Evolutionary conservation across 331 rosid species (phyloP).

Genomic region (Quercus tomentella): DNA sequence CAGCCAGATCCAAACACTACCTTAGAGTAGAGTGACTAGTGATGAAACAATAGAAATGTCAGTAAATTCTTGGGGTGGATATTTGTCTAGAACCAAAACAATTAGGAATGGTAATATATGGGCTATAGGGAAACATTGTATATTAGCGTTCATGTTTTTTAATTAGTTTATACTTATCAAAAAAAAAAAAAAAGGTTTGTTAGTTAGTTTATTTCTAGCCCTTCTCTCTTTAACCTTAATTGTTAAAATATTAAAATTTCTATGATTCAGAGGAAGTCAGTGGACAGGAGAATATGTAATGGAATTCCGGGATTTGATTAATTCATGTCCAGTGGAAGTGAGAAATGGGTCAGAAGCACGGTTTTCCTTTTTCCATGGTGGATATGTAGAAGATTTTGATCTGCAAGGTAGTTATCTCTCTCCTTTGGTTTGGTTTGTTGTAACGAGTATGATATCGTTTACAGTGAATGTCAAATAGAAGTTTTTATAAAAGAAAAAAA

Average conservation of each 20-base stretch:
- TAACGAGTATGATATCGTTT: neutral
- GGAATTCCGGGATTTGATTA: conserved; percentile 66
- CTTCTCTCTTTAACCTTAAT: neutral
- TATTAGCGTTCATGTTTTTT: neutral
- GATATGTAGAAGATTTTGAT: conserved; percentile 70
- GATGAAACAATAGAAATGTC: neutral
- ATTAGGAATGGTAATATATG: neutral
- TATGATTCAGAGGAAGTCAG: conserved; percentile 61
- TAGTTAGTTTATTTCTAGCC: conserved; percentile 1
- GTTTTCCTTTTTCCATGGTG: conserved; percentile 77
- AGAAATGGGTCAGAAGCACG: conserved; percentile 54
- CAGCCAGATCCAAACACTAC: too few relatives aligned
- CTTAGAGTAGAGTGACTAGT: neutral
- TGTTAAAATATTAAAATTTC: conserved; percentile 6
- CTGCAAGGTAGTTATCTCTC: conserved; percentile 44
- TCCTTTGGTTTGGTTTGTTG: conserved; percentile 12
- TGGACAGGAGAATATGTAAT: conserved; percentile 87
- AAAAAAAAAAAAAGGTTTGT: too few relatives aligned
- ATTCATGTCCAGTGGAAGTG: conserved; percentile 36
- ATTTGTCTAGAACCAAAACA: neutral
- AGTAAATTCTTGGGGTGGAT: neutral
- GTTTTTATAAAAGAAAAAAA: too few relatives aligned
- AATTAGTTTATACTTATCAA: too few relatives aligned
- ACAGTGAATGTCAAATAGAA: too few relatives aligned
- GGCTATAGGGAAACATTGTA: neutral